Conservation (phyloP, 768 basidiomycete species). For the Lentinus tigrinus region DNA sequence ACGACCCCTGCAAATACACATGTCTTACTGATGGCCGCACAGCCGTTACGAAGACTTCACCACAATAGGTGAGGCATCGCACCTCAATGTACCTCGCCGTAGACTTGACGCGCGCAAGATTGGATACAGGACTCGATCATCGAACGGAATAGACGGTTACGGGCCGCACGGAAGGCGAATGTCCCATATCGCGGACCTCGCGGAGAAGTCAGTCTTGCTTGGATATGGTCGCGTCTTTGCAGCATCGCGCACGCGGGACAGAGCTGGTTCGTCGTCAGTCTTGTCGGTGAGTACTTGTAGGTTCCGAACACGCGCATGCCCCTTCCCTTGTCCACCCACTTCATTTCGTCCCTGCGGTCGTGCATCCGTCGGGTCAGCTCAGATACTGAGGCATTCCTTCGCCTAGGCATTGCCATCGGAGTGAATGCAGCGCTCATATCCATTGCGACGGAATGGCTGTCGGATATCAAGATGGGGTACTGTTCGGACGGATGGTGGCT, state of each 20-base stretch:
- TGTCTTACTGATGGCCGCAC: not conserved
- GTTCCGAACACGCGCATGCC: not conserved
- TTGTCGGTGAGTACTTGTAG: conserved; percentile 65
- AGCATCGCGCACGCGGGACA: conserved; percentile 69
- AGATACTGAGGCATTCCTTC: not conserved
- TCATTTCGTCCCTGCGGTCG: no score
- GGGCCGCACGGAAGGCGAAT: conserved; percentile 50
- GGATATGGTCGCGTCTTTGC: conserved; percentile 62
- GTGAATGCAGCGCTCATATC: conserved; percentile 93
- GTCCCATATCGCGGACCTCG: conserved; percentile 43
- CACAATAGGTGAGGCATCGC: conserved; percentile 67
- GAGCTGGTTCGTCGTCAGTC: conserved; percentile 88
- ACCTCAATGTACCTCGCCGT: not conserved
- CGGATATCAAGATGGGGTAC: conserved; percentile 97
- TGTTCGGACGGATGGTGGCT: conserved; percentile 98
- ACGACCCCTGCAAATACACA: not conserved
- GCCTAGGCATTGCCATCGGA: conserved; percentile 83
- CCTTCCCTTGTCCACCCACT: not conserved
- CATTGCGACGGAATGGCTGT: conserved; percentile 95
- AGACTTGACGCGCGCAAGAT: conserved; percentile 46
- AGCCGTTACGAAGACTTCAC: conserved; percentile 95
- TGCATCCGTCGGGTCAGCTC: no score
- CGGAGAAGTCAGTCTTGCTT: conserved; percentile 50
- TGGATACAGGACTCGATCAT: conserved; percentile 96
- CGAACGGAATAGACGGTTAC: conserved; percentile 78